Evolutionary conservation across 148 eudicot species (phyloP).

Genomic region (Heliamphora exappendiculata): DNA sequence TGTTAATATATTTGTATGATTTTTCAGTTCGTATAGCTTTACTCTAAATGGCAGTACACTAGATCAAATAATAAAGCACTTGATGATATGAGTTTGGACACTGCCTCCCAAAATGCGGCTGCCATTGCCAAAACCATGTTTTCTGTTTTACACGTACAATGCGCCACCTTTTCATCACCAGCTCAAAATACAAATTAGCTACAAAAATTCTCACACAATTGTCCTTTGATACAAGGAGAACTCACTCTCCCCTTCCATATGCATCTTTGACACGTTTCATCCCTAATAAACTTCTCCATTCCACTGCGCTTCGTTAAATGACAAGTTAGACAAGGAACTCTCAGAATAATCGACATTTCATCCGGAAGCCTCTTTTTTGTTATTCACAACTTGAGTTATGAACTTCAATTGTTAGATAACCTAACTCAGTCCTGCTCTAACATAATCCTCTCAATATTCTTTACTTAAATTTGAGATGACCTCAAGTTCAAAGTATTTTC

Average conservation of each 20-base stretch:
- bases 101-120: neutral
- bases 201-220: no score
- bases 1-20: no score
- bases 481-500: neutral
- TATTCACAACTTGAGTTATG: neutral
- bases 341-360: neutral
- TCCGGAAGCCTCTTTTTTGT: neutral
- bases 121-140: no score
- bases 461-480: neutral
- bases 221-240: no score
- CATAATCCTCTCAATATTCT: neutral
- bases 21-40: neutral
- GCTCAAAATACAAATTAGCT: no score
- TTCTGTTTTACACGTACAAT: no score
- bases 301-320: no score
- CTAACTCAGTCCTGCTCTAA: neutral
- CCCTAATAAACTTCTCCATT: no score
- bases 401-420: neutral
- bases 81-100: neutral
- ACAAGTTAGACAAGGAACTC: no score
- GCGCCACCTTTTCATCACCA: no score
- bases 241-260: neutral
- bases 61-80: neutral
- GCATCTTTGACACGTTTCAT: neutral
- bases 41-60: neutral